phyloP scores from a whole-genome alignment of 1,284 basidiomycete genomes.

The Salmacisia buchloeana region DNA sequence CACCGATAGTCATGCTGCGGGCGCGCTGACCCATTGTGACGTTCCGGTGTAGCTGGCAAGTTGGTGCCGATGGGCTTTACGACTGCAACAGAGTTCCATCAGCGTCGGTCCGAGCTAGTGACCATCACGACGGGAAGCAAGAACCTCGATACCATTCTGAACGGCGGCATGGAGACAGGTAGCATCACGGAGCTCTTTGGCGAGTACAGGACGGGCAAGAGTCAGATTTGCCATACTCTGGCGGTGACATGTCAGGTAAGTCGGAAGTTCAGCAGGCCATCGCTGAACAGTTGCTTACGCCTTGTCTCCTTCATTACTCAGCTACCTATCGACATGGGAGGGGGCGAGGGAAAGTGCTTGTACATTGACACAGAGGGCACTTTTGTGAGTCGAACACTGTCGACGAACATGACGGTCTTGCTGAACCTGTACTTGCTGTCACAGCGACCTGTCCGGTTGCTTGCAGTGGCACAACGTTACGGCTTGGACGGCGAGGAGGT shows the following conservation, averaged over 20 bases:
- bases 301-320: conserved; percentile 26
- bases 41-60: conserved; percentile 67
- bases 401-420: neutral
- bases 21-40: neutral
- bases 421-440: neutral
- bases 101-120: conserved; percentile 88
- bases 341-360: conserved; percentile 96
- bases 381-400: conserved; percentile 57
- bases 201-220: conserved; percentile 97
- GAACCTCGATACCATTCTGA: conserved; percentile 88
- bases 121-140: conserved; percentile 96
- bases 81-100: conserved; percentile 91
- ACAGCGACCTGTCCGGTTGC: conserved; percentile 76
- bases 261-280: neutral
- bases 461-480: conserved; percentile 90
- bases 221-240: conserved; percentile 94
- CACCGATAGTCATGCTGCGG: neutral
- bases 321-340: conserved; percentile 93
- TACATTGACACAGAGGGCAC: conserved; percentile 99
- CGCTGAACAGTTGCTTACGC: neutral
- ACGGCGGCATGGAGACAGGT: conserved; percentile 96
- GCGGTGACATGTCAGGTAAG: conserved; percentile 86
- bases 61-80: conserved; percentile 96
- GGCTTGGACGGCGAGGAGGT: conserved; percentile 96
- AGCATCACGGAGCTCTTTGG: conserved; percentile 98